These are phyloP conservation scores for Mycena galericulata DNA, from an alignment of 768 basidiomycete genomes.

Conservation along the genomic window DNA sequence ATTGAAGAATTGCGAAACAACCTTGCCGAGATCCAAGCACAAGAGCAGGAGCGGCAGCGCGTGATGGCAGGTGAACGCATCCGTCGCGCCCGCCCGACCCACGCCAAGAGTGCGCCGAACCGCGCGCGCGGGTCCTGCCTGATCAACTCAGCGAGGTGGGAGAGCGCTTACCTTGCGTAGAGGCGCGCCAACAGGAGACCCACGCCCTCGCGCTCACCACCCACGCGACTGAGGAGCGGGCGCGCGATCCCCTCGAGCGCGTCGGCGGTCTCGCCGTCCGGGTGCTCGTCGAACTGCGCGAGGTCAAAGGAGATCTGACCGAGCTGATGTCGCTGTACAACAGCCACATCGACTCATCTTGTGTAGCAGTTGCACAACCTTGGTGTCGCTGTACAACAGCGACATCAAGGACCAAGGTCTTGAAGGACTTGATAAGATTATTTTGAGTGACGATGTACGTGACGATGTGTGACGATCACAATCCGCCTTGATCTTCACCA, in stretches of 20 bases:
- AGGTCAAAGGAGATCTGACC: constrained; percentile 86
- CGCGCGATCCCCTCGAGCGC: constrained; percentile 71
- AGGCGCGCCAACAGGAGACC: constrained; percentile 84
- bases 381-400: no score
- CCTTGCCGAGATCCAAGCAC: no score
- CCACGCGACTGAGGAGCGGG: constrained; percentile 70
- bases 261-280: constrained; percentile 64
- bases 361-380: background rate
- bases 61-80: constrained; percentile 66
- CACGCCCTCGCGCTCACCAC: constrained; percentile 88
- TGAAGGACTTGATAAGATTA: background rate
- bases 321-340: background rate
- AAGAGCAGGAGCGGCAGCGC: no score
- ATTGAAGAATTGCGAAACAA: no score
- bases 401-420: background rate
- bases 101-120: constrained; percentile 65
- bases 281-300: constrained; percentile 80
- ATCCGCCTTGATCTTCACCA: background rate
- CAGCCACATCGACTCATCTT: background rate
- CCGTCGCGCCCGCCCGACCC: constrained; percentile 53
- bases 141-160: constrained; percentile 13
- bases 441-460: constrained; percentile 9
- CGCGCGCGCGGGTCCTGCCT: constrained; percentile 67
- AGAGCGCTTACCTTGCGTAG: constrained; percentile 75
- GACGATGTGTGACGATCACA: background rate